A percentile compares a stretch with the other conserved stretches of the same genome.
phyloP scores from a whole-genome alignment of 345 rosid genomes.

The Gossypium thurberi region DNA sequence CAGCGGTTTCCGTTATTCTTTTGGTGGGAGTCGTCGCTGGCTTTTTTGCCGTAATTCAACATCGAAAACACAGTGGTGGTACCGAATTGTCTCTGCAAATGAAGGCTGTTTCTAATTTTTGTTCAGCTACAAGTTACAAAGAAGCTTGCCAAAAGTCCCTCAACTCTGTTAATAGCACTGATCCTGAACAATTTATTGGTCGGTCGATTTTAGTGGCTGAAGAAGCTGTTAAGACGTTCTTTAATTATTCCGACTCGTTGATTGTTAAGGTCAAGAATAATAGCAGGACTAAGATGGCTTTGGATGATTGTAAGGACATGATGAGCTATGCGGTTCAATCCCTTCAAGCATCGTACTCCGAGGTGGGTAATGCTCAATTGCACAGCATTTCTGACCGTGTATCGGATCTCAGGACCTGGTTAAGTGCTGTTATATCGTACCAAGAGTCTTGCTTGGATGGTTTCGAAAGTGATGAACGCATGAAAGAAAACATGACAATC shows the following conservation, averaged over 20 bases:
- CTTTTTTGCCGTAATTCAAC: slow-evolving; percentile 20
- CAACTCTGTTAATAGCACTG: slow-evolving; percentile 28
- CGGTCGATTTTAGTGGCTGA: slow-evolving; percentile 35
- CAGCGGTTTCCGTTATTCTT: slow-evolving; percentile 37
- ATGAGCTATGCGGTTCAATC: slow-evolving; percentile 24
- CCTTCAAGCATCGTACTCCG: slow-evolving; percentile 28
- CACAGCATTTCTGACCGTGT: slow-evolving; percentile 6
- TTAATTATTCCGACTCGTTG: slow-evolving; percentile 31
- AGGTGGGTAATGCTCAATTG: slow-evolving; percentile 17
- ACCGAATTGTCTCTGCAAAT: slow-evolving; percentile 21
- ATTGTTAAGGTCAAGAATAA: not conserved
- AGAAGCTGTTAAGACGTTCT: slow-evolving; percentile 29
- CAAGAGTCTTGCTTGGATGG: slow-evolving; percentile 45
- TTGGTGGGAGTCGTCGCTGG: slow-evolving; percentile 42
- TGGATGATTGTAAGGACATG: slow-evolving; percentile 41
- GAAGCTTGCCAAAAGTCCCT: slow-evolving; percentile 48
- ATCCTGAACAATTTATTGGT: slow-evolving; percentile 40
- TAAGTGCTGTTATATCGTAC: slow-evolving; percentile 55
- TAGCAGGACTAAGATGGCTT: slow-evolving; percentile 9
- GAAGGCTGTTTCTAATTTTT: slow-evolving; percentile 36
- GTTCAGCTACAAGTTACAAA: slow-evolving; percentile 39
- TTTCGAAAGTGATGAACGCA: slow-evolving; percentile 20
- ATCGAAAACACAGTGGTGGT: not conserved
- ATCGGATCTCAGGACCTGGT: slow-evolving; percentile 34
- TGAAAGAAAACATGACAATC: slow-evolving; percentile 21